These are phyloP conservation scores for Psophocarpus tetragonolobus DNA, from an alignment of 306 rosid genomes.

Conservation along the genomic window DNA sequence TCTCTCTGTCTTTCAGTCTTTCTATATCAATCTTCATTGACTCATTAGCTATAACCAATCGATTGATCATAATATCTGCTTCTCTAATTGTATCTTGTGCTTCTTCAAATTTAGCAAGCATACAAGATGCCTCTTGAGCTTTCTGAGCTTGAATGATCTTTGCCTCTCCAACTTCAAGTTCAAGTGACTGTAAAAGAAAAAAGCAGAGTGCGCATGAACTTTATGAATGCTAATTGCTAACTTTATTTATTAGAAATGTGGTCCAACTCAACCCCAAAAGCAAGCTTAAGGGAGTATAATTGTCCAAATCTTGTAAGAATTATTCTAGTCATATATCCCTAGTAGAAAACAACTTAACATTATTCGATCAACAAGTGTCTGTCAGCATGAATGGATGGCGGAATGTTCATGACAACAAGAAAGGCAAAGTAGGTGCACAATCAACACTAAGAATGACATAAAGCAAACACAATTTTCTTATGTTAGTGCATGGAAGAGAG, in stretches of 20 bases:
- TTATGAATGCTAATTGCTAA: conserved; percentile 13
- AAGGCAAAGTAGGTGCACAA: conserved; percentile 20
- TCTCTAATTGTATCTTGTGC: conserved; percentile 75
- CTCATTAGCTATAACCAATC: conserved; percentile 71
- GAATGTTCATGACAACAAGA: conserved; percentile 21
- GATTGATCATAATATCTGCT: conserved; percentile 84
- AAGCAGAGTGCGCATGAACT: background rate
- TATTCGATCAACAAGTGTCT: background rate
- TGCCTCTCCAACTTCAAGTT: conserved; percentile 77
- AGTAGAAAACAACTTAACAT: background rate
- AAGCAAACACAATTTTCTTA: background rate
- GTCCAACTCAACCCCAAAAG: background rate
- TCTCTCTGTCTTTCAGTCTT: conserved; percentile 50
- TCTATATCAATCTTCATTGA: conserved; percentile 67
- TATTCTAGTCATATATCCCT: background rate
- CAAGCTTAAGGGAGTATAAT: background rate
- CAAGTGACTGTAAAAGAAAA: conserved; percentile 56
- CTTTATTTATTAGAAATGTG: background rate
- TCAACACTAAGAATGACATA: background rate
- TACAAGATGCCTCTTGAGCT: conserved; percentile 68
- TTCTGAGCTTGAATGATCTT: conserved; percentile 67
- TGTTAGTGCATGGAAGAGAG: background rate
- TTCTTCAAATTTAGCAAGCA: conserved; percentile 84
- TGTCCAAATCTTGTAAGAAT: background rate
- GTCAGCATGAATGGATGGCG: conserved; percentile 4